These are phyloP conservation scores for Tympanopsis confertula DNA, from an alignment of 2,329 filamentous ascomycete species.

Conservation along the genomic window DNA sequence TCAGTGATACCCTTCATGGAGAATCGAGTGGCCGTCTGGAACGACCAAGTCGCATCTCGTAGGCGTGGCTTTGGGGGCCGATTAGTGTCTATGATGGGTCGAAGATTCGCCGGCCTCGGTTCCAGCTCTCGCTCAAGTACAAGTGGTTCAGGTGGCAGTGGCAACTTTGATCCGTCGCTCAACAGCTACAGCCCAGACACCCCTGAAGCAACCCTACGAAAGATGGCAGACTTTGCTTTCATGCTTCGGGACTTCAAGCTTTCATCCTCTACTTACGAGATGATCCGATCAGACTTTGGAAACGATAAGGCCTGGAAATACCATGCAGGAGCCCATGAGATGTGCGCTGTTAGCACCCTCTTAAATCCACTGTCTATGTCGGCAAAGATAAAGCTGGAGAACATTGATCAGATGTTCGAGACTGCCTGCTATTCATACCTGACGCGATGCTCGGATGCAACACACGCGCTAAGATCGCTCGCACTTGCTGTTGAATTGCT, in stretches of 20 bases:
- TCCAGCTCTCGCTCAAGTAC: conserved; percentile 30
- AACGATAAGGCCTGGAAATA: conserved; percentile 63
- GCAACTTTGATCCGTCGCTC: conserved; percentile 49
- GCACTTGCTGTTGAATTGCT: conserved; percentile 48
- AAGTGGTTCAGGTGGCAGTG: conserved; percentile 22
- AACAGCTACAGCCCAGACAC: conserved; percentile 51
- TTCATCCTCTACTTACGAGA: conserved; percentile 51
- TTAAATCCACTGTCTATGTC: conserved; percentile 37
- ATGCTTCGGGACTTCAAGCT: conserved; percentile 63
- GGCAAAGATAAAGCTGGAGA: conserved; percentile 44
- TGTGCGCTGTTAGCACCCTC: conserved; percentile 50
- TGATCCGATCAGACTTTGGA: conserved; percentile 52
- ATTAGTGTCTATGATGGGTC: conserved; percentile 58
- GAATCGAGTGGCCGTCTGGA: conserved; percentile 52
- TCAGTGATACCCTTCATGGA: conserved; percentile 62
- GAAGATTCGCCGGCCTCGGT: conserved; percentile 38
- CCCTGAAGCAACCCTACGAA: conserved; percentile 54
- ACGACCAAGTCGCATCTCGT: conserved; percentile 57
- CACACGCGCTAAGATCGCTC: conserved; percentile 47
- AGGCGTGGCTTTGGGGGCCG: conserved; percentile 54
- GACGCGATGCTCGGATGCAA: conserved; percentile 45
- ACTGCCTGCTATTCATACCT: conserved; percentile 56
- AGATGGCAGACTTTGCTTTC: conserved; percentile 56
- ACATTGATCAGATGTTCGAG: conserved; percentile 50
- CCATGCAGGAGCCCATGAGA: conserved; percentile 56